Evolutionary conservation across 2,329 filamentous ascomycete genomes (phyloP), one percentile per base, ranked within the genome.

Genomic region (Penicillium sp.): DNA sequence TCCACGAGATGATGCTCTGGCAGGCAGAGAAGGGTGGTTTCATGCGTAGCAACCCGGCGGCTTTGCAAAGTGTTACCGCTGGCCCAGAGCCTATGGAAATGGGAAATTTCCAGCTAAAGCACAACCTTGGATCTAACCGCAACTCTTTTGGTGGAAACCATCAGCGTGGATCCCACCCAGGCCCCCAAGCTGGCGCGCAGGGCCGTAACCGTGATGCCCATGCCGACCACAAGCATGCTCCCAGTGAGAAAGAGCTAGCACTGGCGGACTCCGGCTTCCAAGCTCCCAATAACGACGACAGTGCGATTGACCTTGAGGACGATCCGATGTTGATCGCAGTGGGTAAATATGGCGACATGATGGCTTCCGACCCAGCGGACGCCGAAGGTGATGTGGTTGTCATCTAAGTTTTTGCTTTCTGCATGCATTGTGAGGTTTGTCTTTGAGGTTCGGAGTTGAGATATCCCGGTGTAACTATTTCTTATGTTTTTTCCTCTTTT

Each of bases 1-100:
- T 97, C 50, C 92, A 97, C 68, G 93, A 97, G 76, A 95, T 96
- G 90, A 85, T 92, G 48, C 82, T 89, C 54, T 97, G 95, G 82
- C 80, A 96, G 63, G 91, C 90, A 0, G 91, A 95, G 67, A 87
- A 92, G 65, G 93, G 92, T 49, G 93, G 93, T 0, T 97, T 97
- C 69, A 86, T 97, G 78, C 80, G 81, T 29, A 79, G 81, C 58
- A 72, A 73, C 2, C 75, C 75, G 2, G 68, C 65, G 42, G 68
- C 69, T 23, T 55, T 73, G 47, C 70, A 69, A 44, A 66, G 60
- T 41, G 61, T 67, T 20, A 59, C 54, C 1, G 61, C 70, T 44
- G 61, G 58, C 6, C 41, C 61, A 1, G 63, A 72, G 53, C 64
- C 64, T 23, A 44, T 63, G 9, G 58, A 53, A 2, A 49, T 64